Base-by-base conservation (phyloP, 371 early-diverging fungal species). In the Rhizopus arrhizus region DNA sequence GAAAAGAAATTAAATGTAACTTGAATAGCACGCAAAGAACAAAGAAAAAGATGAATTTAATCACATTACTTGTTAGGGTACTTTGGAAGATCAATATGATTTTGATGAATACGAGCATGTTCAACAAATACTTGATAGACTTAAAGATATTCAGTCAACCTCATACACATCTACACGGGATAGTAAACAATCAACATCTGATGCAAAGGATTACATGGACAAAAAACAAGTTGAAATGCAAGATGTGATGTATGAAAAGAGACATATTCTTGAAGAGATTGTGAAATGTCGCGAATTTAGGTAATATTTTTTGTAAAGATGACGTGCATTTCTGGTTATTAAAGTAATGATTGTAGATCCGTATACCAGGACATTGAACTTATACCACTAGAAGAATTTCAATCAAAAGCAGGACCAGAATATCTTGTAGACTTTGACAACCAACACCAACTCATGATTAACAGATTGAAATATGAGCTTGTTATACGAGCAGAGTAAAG, bases 301-400 rank as follows among this genome's bases (percentile, higher is more conserved):
- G 80, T 77, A 71, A 55, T 40, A 22, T 7, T 5, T 28, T 9
- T n/a, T 28, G 10, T 13, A 11, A 36, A 6, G 36, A 43, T 43
- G n/a, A 5, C 43, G 7, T 5, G 5, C 15, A 13, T n/a, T n/a
- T 8, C 4, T 56, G 38, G 7, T 6, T 31, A 4, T 53, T 52
- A 43, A 13, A 11, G 56, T 3, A 9, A 34, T 11, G 34, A 12
- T 5, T 40, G n/a, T 61, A 75, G 80, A 71, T 77, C 80, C 3
- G 75, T 80, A 10, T 80, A 73, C 56, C 77, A 80, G 59, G 73
- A 77, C 54, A 64, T 80, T 32, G 77, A 77, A 11, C 68, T 80
- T 42, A 65, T 80, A 43, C 68, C 77, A 31, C 43, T 74, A 33
- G 73, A 80, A 15, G 75, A 74, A 32, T 80, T 80, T 50, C 31